Conservation (phyloP, 805 yeast species). For the Metschnikowia reukaufii region DNA sequence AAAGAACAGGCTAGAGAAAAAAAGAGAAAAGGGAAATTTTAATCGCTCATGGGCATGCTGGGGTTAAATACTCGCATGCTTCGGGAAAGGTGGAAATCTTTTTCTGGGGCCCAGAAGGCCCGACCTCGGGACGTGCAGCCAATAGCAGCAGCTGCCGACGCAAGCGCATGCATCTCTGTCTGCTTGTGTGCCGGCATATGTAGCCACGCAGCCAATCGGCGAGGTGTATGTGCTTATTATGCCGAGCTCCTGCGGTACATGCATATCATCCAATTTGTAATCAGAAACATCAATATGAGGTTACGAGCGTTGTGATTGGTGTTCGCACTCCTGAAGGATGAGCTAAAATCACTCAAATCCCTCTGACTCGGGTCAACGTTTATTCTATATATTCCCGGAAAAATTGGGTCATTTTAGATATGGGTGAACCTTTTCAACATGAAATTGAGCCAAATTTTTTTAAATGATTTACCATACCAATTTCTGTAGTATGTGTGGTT, state of each 20-base stretch:
- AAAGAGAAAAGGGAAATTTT: conserved; percentile 18
- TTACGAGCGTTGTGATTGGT: not conserved
- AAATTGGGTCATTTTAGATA: not conserved
- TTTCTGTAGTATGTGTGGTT: no score
- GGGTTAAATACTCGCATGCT: conserved; percentile 11
- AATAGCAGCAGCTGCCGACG: conserved; percentile 12
- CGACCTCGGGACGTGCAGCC: conserved; percentile 19
- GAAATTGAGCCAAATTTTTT: no score
- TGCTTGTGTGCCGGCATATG: not conserved
- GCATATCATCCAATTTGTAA: not conserved
- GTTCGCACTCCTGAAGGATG: not conserved
- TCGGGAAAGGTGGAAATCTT: not conserved
- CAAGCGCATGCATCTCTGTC: not conserved
- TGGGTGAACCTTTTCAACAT: no score
- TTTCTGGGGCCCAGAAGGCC: conserved; percentile 3
- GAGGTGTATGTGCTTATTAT: no score
- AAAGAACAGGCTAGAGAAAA: conserved; percentile 23
- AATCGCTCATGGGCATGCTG: conserved; percentile 14
- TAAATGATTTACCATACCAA: no score
- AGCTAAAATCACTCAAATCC: not conserved
- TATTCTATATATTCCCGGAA: no score
- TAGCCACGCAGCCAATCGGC: not conserved
- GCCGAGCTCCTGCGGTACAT: not conserved
- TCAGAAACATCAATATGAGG: not conserved
- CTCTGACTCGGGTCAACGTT: no score